Base-by-base conservation (phyloP, 176 grass and related monocot genomes). In the Aegilops tauschii region DNA sequence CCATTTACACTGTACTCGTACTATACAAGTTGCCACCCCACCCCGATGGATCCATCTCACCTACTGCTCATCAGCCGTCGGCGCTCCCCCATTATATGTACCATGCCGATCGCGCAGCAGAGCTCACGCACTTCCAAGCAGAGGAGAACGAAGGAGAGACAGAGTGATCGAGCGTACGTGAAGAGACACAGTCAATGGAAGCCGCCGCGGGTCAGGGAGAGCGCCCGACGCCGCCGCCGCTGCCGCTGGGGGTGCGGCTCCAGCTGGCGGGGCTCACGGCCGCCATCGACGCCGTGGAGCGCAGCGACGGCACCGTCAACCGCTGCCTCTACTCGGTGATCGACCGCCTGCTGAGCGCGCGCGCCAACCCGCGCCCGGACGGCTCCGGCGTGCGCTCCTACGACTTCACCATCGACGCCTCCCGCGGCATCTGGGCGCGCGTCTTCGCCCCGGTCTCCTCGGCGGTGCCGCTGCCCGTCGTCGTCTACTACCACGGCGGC, bases 401-500 rank as follows among this genome's bases (percentile, higher is more conserved):
- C 56, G 83, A 94, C 73, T 50, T 94, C 66, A 88, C 86, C 70
- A 76, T 97, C 69, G 88, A 97, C 68, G 42, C 92, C 39, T 61
- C 88, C 62, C 72, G 84, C 3, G 66, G 86, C 34, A 76, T 92
- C 61, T 92, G 86, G 73, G 89, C 88, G 70, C 92, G 95, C 49
- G 80, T 97, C 65, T 97, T 94, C 65, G 39, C 79, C 0, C 88
- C 95, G 10, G 18, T 20, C 1, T 14, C 32, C 5, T 25, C 54
- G 17, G 0, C 14, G 58, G 45, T 5, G 61, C 45, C 16, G 70
- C 79, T 91, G 3, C 92, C 86, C 4, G 65, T 92, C 30, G 23
- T 94, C 76, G 86, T 97, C 0, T 94, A 87, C 90, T 97, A 88
- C 84, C 95, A 97, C 73, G 90, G 88, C 39, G 95, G 95, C n/a